Base-by-base conservation (phyloP, 108 stramenopile species). In the Cyclotella baltica region DNA sequence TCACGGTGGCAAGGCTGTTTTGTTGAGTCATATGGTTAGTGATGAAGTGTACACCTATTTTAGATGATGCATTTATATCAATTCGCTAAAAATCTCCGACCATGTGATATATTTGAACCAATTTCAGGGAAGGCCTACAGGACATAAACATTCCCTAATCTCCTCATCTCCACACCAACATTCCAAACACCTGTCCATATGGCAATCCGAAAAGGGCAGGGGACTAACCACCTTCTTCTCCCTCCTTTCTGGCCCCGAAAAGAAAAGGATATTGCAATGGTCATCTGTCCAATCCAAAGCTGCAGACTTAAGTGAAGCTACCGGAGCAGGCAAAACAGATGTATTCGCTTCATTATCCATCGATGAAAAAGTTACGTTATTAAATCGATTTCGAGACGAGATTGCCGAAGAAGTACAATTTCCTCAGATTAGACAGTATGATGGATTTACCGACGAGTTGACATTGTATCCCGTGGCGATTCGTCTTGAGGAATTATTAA, bases 101-200 rank as follows among this genome's bases (percentile, higher is more conserved):
- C n/a, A n/a, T n/a, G n/a, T n/a, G n/a, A n/a, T n/a, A n/a, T n/a
- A n/a, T n/a, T n/a, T n/a, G n/a, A n/a, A n/a, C n/a, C n/a, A n/a
- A n/a, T n/a, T n/a, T n/a, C n/a, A 65, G 64, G 97, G 97, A 11
- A 83, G 95, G 35, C 97, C 97, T 65, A 95, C 86, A 22, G 88
- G 80, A 8, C 73, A 81, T 47, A 81, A 74, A 19, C 52, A 56
- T 50, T 15, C 43, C 18, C 66, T 55, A 29, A 36, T 81, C 33
- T 59, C 25, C 11, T n/a, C 18, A 30, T 30, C 55, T n/a, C 40
- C 68, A 13, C 38, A 62, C 19, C 62, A 74, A 50, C 40, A 52
- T 25, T 37, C 13, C 43, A 31, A 85, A 46, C 51, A 73, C 46
- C 79, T 88, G 15, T 83, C 86, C 73, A 83, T 87, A 75, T 89